Evolutionary conservation across 1,284 basidiomycete species (phyloP), one percentile per base, ranked within the genome.

Genomic region (Hemileia vastatrix): DNA sequence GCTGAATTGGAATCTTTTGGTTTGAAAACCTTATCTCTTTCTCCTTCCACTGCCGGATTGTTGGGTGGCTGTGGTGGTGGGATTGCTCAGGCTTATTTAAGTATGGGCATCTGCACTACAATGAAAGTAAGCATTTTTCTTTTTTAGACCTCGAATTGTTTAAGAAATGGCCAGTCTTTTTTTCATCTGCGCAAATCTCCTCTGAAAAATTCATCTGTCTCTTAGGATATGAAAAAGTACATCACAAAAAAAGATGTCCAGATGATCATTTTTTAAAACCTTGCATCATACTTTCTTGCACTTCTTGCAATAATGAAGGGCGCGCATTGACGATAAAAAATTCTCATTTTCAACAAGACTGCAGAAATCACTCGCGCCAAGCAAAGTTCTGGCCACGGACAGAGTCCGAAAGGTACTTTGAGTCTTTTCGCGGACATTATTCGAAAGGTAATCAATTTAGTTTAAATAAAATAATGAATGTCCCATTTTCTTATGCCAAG

Each of bases 51-150:
- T 2, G 59, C 59, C 18, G 59, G 59, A 15, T 53, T 62, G 23
- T 54, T 62, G 32, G 59, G 59, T n/a, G 59, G 59, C 0, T 62
- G 59, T 27, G 59, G 59, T 32, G 59, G 59, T 18, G 59, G 59
- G 11, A 47, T 62, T 19, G 53, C 59, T 23, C 59, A 62, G 36
- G 59, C 59, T 36, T 62, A 62, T 19, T 23, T 62, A 32, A 62
- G 21, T 40, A 62, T 62, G 59, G 59, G 59, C 6, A 44, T 62
- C 40, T 54, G 59, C 44, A 62, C 59, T 15, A 62, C 59, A 6
- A 62, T 62, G 59, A 62, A 62, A 48, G 59, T 50, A 24, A 54
- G 45, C 44, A n/a, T 24, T 15, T 2, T 3, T 5, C 2, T 27
- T 27, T 53, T 13, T 18, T 27, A 3, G 6, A n/a, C 15, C n/a